A percentile compares a stretch with the other conserved stretches of the same genome.
Conservation (phyloP, 805 yeast genomes). For the Ogataea trehaloabstinens region DNA sequence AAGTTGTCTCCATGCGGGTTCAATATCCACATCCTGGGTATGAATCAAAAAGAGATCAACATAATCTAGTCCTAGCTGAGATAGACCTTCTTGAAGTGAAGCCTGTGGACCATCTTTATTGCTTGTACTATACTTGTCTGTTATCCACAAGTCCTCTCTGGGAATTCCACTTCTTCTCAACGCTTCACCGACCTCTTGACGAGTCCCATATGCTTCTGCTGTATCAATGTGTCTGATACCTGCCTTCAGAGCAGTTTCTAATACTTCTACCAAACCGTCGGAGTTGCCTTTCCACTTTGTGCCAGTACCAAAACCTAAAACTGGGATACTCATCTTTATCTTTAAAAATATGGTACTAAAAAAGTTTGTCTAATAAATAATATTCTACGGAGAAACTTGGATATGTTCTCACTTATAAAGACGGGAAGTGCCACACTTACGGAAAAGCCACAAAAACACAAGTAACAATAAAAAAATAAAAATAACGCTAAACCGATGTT, state of each 20-base stretch:
- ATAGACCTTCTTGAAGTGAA: constrained; percentile 43
- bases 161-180: constrained; percentile 37
- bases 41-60: constrained; percentile 64
- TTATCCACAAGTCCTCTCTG: constrained; percentile 52
- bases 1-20: constrained; percentile 46
- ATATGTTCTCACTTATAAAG: too few species aligned
- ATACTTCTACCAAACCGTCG: constrained; percentile 47
- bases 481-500: too few species aligned
- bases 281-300: constrained; percentile 53
- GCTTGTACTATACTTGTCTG: constrained; percentile 51
- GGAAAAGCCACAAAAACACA: too few species aligned
- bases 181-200: constrained; percentile 58
- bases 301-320: constrained; percentile 49
- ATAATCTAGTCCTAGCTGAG: constrained; percentile 47
- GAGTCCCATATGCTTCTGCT: constrained; percentile 62
- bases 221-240: constrained; percentile 64
- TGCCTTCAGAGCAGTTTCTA: constrained; percentile 43
- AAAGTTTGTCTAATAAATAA: too few species aligned
- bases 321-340: too few species aligned
- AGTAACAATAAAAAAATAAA: too few species aligned
- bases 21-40: constrained; percentile 47
- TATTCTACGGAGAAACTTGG: too few species aligned
- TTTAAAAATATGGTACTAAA: too few species aligned
- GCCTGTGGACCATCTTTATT: constrained; percentile 44
- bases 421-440: too few species aligned